phyloP scores from a whole-genome alignment of 495 filamentous ascomycete genomes.

The Penicillium argentinense region DNA sequence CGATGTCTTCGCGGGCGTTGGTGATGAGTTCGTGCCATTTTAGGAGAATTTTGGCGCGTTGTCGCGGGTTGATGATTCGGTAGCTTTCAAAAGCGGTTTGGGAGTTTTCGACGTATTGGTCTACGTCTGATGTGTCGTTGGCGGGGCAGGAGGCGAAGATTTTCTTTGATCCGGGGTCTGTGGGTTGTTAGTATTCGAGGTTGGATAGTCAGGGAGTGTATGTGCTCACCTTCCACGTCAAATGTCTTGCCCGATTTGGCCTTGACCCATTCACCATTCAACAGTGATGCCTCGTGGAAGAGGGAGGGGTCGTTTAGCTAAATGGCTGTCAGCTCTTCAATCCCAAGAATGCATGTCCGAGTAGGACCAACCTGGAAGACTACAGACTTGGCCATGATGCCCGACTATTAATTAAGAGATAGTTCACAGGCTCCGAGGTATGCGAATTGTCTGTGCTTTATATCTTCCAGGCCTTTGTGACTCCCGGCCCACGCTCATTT shows the following conservation, averaged over 20 bases:
- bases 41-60: conserved; percentile 19
- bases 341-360: neutral
- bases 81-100: conserved; percentile 8
- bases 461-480: too few relatives aligned
- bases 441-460: too few relatives aligned
- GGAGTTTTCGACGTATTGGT: conserved; percentile 3
- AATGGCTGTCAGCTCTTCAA: neutral
- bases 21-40: conserved; percentile 31
- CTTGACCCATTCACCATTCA: conserved; percentile 10
- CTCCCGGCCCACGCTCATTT: too few relatives aligned
- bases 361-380: too few relatives aligned
- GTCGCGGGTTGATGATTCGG: conserved; percentile 9
- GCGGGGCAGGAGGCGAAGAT: conserved; percentile 8
- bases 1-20: conserved; percentile 43
- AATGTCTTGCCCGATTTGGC: conserved; percentile 4
- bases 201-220: neutral
- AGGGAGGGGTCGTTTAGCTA: conserved; percentile 5
- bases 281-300: conserved; percentile 7
- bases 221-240: conserved; percentile 6
- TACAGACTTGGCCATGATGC: too few relatives aligned
- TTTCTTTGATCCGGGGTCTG: conserved; percentile 4
- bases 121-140: conserved; percentile 5
- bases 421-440: too few relatives aligned
- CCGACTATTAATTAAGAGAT: too few relatives aligned
- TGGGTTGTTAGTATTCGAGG: neutral